Percentiles rank a stretch among this genome's conserved stretches.
phyloP scores from a whole-genome alignment of 2,329 filamentous ascomycete species.

The Scorias spongiosa region DNA sequence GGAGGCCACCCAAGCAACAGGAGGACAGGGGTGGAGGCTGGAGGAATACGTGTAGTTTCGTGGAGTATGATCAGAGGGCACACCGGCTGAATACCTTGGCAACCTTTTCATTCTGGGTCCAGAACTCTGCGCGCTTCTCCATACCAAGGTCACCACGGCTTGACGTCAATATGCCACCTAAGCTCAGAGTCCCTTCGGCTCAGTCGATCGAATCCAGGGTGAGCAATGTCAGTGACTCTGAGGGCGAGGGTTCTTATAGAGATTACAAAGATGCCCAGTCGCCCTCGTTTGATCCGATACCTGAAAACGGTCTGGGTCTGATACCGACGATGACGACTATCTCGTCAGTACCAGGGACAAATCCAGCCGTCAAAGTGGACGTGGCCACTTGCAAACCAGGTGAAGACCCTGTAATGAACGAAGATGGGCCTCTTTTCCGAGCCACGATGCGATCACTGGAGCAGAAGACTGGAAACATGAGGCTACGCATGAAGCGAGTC shows the following conservation, averaged over 20 bases:
- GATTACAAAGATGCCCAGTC: conserved; percentile 30
- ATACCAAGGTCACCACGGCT: conserved; percentile 50
- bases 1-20: conserved; percentile 68
- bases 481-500: conserved; percentile 87
- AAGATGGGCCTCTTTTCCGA: conserved; percentile 89
- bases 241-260: conserved; percentile 33
- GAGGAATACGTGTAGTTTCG: conserved; percentile 92
- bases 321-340: conserved; percentile 23
- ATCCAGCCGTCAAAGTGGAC: conserved; percentile 57
- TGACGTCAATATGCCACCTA: conserved; percentile 45
- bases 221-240: conserved; percentile 43
- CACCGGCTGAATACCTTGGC: conserved; percentile 79
- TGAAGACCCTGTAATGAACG: conserved; percentile 69
- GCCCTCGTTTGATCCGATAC: conserved; percentile 32
- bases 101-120: conserved; percentile 89
- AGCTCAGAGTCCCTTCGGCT: conserved; percentile 20
- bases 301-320: conserved; percentile 31
- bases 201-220: conserved; percentile 73
- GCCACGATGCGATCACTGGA: conserved; percentile 94
- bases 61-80: conserved; percentile 89
- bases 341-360: conserved; percentile 21
- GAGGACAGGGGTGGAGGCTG: conserved; percentile 85
- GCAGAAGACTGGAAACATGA: conserved; percentile 92
- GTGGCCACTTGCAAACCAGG: conserved; percentile 71
- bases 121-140: conserved; percentile 37